phyloP scores from a whole-genome alignment of 106 monocot genomes.

The Hemerocallis citrina region DNA sequence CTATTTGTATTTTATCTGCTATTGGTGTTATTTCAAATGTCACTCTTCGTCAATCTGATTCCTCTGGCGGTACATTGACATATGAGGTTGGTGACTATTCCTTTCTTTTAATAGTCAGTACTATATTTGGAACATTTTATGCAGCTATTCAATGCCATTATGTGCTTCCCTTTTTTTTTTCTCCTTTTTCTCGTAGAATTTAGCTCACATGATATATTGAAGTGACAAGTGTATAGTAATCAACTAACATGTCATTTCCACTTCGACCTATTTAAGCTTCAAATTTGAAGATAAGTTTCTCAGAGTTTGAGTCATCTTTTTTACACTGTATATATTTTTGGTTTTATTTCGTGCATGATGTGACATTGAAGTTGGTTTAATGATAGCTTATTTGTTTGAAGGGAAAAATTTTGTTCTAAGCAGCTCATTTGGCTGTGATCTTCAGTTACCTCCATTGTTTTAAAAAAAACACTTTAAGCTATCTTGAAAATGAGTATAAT shows the following conservation, averaged over 20 bases:
- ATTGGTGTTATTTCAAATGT: constrained; percentile 79
- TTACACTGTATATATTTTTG: no score
- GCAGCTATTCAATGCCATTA: neutral
- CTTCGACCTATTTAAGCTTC: constrained; percentile 4
- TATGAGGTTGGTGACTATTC: constrained; percentile 53
- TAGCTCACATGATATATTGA: constrained; percentile 2
- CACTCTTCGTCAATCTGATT: constrained; percentile 69
- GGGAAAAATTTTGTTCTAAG: no score
- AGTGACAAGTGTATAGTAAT: neutral
- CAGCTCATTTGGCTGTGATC: no score
- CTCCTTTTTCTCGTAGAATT: neutral
- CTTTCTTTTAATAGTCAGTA: neutral
- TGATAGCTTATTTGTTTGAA: no score
- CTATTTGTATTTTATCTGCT: constrained; percentile 64
- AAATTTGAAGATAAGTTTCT: neutral
- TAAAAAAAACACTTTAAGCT: no score
- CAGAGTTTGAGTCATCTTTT: no score
- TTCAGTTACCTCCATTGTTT: no score
- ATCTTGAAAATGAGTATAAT: no score
- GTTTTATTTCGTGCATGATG: no score
- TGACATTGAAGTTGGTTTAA: no score
- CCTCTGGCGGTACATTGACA: constrained; percentile 68
- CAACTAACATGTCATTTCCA: neutral
- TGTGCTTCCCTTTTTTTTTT: no score
- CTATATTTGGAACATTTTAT: neutral